A percentile compares a stretch with the other conserved stretches of the same genome.
phyloP scores from a whole-genome alignment of 495 filamentous ascomycete genomes.

The Trichoderma asperelloides region DNA sequence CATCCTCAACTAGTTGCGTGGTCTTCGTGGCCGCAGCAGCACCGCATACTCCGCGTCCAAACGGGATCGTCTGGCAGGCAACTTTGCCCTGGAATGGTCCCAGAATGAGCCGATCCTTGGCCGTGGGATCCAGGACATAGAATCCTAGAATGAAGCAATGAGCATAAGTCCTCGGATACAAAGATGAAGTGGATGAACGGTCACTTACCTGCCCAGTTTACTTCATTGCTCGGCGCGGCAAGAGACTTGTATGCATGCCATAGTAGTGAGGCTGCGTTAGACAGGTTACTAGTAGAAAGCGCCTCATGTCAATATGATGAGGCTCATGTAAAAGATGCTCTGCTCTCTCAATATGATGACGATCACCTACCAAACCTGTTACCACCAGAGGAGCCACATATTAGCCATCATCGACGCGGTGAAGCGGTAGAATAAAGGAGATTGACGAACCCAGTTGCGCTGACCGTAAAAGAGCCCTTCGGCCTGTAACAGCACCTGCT shows the following conservation, averaged over 20 bases:
- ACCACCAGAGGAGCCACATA: constrained; percentile 7
- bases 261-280: constrained; percentile 75
- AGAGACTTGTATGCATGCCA: constrained; percentile 80
- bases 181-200: neutral
- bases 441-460: constrained; percentile 67
- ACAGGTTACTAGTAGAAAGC: constrained; percentile 55
- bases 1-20: constrained; percentile 69
- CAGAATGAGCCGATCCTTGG: constrained; percentile 55
- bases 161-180: neutral
- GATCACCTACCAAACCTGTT: constrained; percentile 48
- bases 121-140: constrained; percentile 65
- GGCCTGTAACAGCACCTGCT: constrained; percentile 63
- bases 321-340: neutral
- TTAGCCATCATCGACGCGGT: neutral
- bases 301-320: neutral
- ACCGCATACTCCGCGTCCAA: constrained; percentile 78
- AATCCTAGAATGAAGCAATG: constrained; percentile 43
- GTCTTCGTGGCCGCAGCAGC: constrained; percentile 53
- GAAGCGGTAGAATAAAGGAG: constrained; percentile 9
- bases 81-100: constrained; percentile 86
- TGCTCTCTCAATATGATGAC: neutral
- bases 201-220: constrained; percentile 74
- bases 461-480: constrained; percentile 66
- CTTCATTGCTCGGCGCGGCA: constrained; percentile 57
- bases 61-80: constrained; percentile 76